These are phyloP conservation scores for Kodamaea arcana DNA, from an alignment of 1,139 yeast species.

Conservation along the genomic window DNA sequence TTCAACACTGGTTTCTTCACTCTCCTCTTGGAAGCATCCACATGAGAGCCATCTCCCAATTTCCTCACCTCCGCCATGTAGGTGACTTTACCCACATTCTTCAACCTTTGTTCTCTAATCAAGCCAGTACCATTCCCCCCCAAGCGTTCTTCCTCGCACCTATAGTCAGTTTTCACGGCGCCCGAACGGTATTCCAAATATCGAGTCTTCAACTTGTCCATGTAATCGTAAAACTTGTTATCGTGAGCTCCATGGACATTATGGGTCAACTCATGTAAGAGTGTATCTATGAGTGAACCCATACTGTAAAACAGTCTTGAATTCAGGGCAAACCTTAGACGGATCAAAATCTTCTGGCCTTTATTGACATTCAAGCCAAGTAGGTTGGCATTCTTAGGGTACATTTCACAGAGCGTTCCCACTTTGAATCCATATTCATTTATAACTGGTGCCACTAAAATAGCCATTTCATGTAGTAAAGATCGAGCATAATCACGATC, in stretches of 20 bases:
- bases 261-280: slow-evolving; percentile 87
- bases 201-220: slow-evolving; percentile 59
- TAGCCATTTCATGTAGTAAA: slow-evolving; percentile 58
- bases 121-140: slow-evolving; percentile 35
- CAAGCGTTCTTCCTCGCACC: slow-evolving; percentile 51
- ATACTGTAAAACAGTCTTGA: slow-evolving; percentile 58
- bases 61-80: slow-evolving; percentile 38
- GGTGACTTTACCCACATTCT: slow-evolving; percentile 33
- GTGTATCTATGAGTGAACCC: slow-evolving; percentile 70
- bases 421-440: slow-evolving; percentile 63
- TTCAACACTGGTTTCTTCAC: slow-evolving; percentile 4
- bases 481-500: slow-evolving; percentile 55
- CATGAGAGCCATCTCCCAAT: slow-evolving; percentile 22
- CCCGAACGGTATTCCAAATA: slow-evolving; percentile 51
- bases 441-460: slow-evolving; percentile 70
- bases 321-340: slow-evolving; percentile 62
- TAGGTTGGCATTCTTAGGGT: slow-evolving; percentile 62
- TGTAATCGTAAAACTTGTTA: slow-evolving; percentile 56
- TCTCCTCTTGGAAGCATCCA: slow-evolving; percentile 3
- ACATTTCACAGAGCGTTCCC: slow-evolving; percentile 73
- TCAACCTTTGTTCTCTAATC: slow-evolving; percentile 36
- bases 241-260: slow-evolving; percentile 81
- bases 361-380: slow-evolving; percentile 82
- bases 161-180: slow-evolving; percentile 39
- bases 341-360: slow-evolving; percentile 71